These are phyloP conservation scores for Nyctanthes arbortristis DNA, from an alignment of 257 asterid species.

Conservation along the genomic window DNA sequence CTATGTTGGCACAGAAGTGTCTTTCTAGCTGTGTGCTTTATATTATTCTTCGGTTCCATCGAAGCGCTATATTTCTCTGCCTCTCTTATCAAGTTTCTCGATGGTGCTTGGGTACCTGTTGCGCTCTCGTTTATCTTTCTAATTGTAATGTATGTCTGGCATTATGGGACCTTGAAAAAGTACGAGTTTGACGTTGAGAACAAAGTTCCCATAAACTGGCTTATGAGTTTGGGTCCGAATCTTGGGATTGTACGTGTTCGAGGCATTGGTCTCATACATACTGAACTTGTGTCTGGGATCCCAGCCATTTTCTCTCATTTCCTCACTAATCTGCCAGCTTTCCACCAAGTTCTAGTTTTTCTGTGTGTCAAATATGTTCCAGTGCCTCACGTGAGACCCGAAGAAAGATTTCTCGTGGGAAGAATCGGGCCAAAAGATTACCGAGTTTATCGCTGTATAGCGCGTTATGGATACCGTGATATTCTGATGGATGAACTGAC, in stretches of 20 bases:
- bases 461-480: slow-evolving; percentile 86
- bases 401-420: slow-evolving; percentile 85
- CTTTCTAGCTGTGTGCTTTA: slow-evolving; percentile 65
- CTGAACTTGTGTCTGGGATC: slow-evolving; percentile 91
- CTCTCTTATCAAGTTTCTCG: slow-evolving; percentile 84
- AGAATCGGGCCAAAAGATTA: slow-evolving; percentile 81
- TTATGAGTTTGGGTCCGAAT: slow-evolving; percentile 70
- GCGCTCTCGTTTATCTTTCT: slow-evolving; percentile 73
- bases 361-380: slow-evolving; percentile 84
- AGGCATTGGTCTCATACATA: slow-evolving; percentile 92
- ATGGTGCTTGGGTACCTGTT: slow-evolving; percentile 98
- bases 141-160: slow-evolving; percentile 78
- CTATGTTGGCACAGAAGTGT: slow-evolving; percentile 74
- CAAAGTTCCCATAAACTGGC: slow-evolving; percentile 89
- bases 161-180: slow-evolving; percentile 77
- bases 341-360: slow-evolving; percentile 82
- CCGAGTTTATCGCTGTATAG: slow-evolving; percentile 77
- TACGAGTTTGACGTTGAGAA: slow-evolving; percentile 88
- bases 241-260: slow-evolving; percentile 86
- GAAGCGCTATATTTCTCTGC: slow-evolving; percentile 97
- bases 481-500: slow-evolving; percentile 67
- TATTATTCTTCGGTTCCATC: slow-evolving; percentile 80
- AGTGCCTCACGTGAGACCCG: slow-evolving; percentile 91
- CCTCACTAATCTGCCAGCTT: slow-evolving; percentile 88
- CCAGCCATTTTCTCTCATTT: slow-evolving; percentile 94